Evolutionary conservation across 2,329 filamentous ascomycete species (phyloP).

Genomic region (Pseudogymnoascus sp.): DNA sequence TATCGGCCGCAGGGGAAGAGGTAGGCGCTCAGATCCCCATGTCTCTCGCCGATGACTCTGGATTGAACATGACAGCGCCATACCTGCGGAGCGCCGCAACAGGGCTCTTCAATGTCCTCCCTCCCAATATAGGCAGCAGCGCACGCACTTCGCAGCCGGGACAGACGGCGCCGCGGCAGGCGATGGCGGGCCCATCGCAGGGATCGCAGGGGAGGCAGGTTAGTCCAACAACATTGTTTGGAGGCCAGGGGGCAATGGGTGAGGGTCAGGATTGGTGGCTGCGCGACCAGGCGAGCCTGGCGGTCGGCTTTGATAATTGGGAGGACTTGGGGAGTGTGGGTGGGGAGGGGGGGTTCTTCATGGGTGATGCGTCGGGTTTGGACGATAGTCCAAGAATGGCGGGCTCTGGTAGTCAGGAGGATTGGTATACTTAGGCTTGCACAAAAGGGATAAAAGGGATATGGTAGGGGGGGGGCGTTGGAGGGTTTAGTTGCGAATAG

Average conservation of each 20-base stretch:
- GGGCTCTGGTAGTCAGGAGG: background rate
- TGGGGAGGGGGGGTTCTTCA: background rate
- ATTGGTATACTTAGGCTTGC: constrained; percentile 1
- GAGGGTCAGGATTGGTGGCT: constrained; percentile 60
- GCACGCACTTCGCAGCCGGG: background rate
- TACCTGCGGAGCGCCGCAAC: constrained; percentile 1
- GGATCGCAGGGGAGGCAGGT: constrained; percentile 26
- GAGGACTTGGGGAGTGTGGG: constrained; percentile 19
- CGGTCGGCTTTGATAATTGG: constrained; percentile 57
- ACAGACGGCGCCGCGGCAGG: background rate
- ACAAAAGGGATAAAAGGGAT: background rate
- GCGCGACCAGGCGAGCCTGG: constrained; percentile 52
- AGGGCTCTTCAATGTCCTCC: background rate
- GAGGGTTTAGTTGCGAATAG: background rate
- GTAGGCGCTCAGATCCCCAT: constrained; percentile 5
- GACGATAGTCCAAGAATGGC: background rate
- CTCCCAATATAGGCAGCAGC: background rate
- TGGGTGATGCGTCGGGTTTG: background rate
- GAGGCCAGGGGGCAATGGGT: constrained; percentile 51
- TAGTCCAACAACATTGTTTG: constrained; percentile 45
- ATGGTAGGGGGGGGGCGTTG: background rate
- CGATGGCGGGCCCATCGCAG: background rate
- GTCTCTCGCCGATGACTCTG: constrained; percentile 8
- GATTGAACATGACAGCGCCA: constrained; percentile 9
- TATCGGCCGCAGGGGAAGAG: constrained; percentile 1